These are phyloP conservation scores for Termitomyces bulborhizus DNA, from an alignment of 768 basidiomycete genomes.

Conservation along the genomic window DNA sequence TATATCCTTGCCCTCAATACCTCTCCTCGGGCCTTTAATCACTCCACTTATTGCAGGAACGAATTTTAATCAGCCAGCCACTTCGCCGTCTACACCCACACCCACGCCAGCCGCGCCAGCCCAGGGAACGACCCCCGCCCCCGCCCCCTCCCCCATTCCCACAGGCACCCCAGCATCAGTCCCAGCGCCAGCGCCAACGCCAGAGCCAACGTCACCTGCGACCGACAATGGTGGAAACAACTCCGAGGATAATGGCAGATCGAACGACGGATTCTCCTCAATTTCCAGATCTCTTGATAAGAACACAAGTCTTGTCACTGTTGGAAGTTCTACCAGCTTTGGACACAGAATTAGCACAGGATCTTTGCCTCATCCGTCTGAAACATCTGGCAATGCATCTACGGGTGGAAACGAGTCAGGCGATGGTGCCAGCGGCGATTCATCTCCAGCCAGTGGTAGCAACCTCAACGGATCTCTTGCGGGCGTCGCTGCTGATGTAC, in stretches of 20 bases:
- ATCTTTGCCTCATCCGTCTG: constrained; percentile 1
- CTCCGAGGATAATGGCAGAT: neutral
- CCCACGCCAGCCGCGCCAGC: constrained; percentile 8
- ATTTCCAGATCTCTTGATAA: neutral
- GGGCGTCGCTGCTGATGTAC: constrained; percentile 1
- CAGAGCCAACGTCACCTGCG: neutral
- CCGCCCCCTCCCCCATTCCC: constrained; percentile 11
- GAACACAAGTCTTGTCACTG: neutral
- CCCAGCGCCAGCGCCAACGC: neutral
- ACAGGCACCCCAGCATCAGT: constrained; percentile 5
- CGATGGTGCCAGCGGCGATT: neutral
- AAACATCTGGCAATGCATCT: neutral
- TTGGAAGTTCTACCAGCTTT: constrained; percentile 1
- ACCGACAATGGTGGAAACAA: constrained; percentile 1
- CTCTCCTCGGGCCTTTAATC: constrained; percentile 31
- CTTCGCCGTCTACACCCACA: constrained; percentile 12
- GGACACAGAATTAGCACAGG: constrained; percentile 5
- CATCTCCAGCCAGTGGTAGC: neutral
- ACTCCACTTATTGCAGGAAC: constrained; percentile 25
- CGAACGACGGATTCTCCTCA: constrained; percentile 1
- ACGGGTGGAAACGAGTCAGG: neutral
- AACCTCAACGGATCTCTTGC: constrained; percentile 3
- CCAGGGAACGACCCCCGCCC: constrained; percentile 7
- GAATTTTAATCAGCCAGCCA: constrained; percentile 8
- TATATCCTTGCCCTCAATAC: constrained; percentile 32